These are phyloP conservation scores for Yamagishiella unicocca DNA, from an alignment of 139 green algal species.

Conservation along the genomic window DNA sequence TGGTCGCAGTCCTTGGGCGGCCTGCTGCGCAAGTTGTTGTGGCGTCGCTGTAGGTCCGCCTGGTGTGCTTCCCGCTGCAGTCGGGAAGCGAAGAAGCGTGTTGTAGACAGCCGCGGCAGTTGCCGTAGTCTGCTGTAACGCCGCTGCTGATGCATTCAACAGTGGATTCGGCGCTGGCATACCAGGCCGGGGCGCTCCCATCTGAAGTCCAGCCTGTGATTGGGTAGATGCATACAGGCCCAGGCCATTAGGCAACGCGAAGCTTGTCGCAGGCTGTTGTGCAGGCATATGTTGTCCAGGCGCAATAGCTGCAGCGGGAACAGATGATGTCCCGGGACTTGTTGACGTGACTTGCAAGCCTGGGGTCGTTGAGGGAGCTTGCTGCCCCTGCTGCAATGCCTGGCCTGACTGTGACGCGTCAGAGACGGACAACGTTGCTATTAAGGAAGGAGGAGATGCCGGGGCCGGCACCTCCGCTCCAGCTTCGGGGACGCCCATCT, in stretches of 20 bases:
- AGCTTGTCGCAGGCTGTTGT: not conserved
- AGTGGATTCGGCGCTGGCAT: not conserved
- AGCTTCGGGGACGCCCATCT: conserved; percentile 22
- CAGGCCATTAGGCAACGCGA: not conserved
- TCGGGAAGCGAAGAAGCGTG: conserved; percentile 11
- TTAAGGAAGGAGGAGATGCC: not conserved
- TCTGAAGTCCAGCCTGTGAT: not conserved
- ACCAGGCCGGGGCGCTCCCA: conserved; percentile 5
- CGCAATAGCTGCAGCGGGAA: not conserved
- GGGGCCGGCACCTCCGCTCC: not conserved
- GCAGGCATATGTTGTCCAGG: not conserved
- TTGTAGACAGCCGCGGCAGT: conserved; percentile 25
- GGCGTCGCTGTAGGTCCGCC: not conserved
- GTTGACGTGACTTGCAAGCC: conserved; percentile 11
- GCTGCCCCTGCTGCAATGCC: conserved; percentile 14
- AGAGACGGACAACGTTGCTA: not conserved
- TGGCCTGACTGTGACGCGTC: not conserved
- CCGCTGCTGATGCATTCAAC: conserved; percentile 9
- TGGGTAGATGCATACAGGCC: conserved; percentile 9
- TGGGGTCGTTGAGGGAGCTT: not conserved
- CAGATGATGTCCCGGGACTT: not conserved
- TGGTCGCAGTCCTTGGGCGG: not conserved
- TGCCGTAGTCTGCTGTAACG: conserved; percentile 24
- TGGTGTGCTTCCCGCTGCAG: not conserved
- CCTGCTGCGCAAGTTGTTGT: conserved; percentile 26